These are phyloP conservation scores for Tilletiaria anomala DNA, from an alignment of 1,284 basidiomycete genomes.

Conservation along the genomic window DNA sequence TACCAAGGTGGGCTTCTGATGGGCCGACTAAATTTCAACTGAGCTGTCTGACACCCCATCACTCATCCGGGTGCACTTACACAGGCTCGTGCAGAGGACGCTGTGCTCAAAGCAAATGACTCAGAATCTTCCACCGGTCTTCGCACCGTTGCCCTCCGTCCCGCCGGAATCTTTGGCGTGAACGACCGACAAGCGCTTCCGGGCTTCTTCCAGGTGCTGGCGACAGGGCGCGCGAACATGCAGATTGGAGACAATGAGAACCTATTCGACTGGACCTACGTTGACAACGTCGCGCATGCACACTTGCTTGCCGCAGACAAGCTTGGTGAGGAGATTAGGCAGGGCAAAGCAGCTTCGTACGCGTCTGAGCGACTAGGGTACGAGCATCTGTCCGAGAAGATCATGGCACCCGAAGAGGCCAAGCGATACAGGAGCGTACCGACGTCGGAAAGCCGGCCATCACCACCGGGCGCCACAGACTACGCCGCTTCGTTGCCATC, in stretches of 20 bases:
- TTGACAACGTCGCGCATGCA: conserved; percentile 86
- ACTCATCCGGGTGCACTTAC: too few relatives aligned
- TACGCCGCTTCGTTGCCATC: conserved; percentile 32
- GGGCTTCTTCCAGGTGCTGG: conserved; percentile 66
- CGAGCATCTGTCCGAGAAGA: conserved; percentile 16
- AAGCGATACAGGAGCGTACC: conserved; percentile 21
- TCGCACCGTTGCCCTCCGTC: conserved; percentile 75
- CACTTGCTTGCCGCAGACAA: conserved; percentile 87
- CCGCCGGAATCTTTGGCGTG: conserved; percentile 93
- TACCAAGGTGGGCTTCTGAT: conserved; percentile 59
- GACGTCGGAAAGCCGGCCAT: conserved; percentile 19
- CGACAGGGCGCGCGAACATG: conserved; percentile 66
- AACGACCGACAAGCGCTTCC: conserved; percentile 78
- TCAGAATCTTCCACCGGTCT: conserved; percentile 52
- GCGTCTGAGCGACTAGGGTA: conserved; percentile 35
- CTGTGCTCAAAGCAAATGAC: conserved; percentile 73
- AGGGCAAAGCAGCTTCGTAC: conserved; percentile 6
- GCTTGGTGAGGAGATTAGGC: conserved; percentile 43
- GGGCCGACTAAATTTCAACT: too few relatives aligned
- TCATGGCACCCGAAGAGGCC: conserved; percentile 15
- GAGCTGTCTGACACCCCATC: background rate
- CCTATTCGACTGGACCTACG: conserved; percentile 93
- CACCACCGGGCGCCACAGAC: conserved; percentile 27
- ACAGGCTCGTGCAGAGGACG: conserved; percentile 64
- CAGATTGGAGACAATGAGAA: conserved; percentile 90